Percentiles rank a stretch among this genome's conserved stretches.
Evolutionary conservation across 352 stramenopile genomes (phyloP).

Genomic region (Phytophthora kernoviae): DNA sequence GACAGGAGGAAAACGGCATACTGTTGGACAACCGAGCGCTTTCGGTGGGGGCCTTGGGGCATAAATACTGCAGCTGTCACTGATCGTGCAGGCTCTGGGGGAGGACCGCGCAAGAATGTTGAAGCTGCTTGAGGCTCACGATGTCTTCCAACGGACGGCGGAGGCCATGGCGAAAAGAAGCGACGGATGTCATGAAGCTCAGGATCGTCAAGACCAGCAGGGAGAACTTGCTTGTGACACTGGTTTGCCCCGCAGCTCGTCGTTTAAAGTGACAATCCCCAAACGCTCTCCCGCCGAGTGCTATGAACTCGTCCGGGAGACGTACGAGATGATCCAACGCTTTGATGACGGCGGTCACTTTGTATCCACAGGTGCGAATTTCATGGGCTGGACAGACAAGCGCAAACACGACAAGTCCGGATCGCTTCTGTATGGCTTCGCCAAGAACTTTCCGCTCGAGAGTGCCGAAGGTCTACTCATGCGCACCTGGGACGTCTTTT

Average conservation of each 20-base stretch:
- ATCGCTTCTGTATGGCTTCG: conserved; percentile 51
- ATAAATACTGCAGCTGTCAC: conserved; percentile 40
- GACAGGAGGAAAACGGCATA: conserved; percentile 17
- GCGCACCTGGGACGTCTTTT: conserved; percentile 52
- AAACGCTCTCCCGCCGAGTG: conserved; percentile 30
- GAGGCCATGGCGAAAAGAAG: conserved; percentile 24
- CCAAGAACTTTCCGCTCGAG: conserved; percentile 44
- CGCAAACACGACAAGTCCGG: conserved; percentile 40
- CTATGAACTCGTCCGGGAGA: conserved; percentile 62
- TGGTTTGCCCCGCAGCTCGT: conserved; percentile 40
- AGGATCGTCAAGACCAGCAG: conserved; percentile 4
- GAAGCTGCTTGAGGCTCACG: conserved; percentile 36
- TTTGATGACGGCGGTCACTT: conserved; percentile 45
- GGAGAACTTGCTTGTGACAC: conserved; percentile 24
- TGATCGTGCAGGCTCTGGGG: conserved; percentile 41
- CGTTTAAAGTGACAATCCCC: conserved; percentile 31
- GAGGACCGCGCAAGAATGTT: conserved; percentile 47
- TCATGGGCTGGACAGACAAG: conserved; percentile 61
- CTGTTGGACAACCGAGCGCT: background rate
- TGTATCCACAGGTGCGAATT: conserved; percentile 34
- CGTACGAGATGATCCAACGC: conserved; percentile 52
- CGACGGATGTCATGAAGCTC: background rate
- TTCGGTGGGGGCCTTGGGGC: conserved; percentile 15
- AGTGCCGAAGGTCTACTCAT: conserved; percentile 40
- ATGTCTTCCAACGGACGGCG: conserved; percentile 38